Percentiles rank a stretch among this genome's conserved stretches.
phyloP scores from a whole-genome alignment of 768 basidiomycete genomes.

The Boletus sp. region DNA sequence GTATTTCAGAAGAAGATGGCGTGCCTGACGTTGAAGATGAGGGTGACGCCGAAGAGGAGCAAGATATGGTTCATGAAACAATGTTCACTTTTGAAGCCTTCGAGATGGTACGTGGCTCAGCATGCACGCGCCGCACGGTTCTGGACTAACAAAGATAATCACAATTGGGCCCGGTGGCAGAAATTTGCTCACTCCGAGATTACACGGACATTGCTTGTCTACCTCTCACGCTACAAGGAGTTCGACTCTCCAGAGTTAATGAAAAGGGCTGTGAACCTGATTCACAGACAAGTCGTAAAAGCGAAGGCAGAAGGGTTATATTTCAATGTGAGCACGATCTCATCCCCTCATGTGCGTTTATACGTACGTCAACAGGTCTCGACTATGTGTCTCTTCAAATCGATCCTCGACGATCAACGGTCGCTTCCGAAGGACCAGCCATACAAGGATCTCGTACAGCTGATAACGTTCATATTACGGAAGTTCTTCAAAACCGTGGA shows the following conservation, averaged over 20 bases:
- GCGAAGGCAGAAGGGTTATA: constrained; percentile 93
- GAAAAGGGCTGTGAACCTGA: constrained; percentile 83
- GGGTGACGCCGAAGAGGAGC: constrained; percentile 53
- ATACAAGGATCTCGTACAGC: constrained; percentile 74
- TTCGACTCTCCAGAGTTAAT: constrained; percentile 74
- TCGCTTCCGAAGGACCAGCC: constrained; percentile 75
- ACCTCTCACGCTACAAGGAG: constrained; percentile 81
- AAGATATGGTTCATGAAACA: constrained; percentile 74
- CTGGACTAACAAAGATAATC: constrained; percentile 19
- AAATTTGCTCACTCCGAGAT: constrained; percentile 88
- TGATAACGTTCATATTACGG: constrained; percentile 84
- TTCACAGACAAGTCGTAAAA: constrained; percentile 88
- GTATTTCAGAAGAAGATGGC: constrained; percentile 51
- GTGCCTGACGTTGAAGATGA: constrained; percentile 69
- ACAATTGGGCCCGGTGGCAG: constrained; percentile 41
- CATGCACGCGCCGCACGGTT: constrained; percentile 13
- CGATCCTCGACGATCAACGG: constrained; percentile 77
- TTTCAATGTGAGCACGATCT: constrained; percentile 68
- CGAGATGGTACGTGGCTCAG: constrained; percentile 61
- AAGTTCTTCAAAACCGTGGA: constrained; percentile 92
- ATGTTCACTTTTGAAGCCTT: constrained; percentile 91
- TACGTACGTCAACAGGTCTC: constrained; percentile 62
- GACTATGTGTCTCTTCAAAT: constrained; percentile 82
- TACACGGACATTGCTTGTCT: constrained; percentile 76
- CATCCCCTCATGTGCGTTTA: constrained; percentile 4